Base-by-base conservation (phyloP, 768 basidiomycete species). In the Psilocybe cyanescens region DNA sequence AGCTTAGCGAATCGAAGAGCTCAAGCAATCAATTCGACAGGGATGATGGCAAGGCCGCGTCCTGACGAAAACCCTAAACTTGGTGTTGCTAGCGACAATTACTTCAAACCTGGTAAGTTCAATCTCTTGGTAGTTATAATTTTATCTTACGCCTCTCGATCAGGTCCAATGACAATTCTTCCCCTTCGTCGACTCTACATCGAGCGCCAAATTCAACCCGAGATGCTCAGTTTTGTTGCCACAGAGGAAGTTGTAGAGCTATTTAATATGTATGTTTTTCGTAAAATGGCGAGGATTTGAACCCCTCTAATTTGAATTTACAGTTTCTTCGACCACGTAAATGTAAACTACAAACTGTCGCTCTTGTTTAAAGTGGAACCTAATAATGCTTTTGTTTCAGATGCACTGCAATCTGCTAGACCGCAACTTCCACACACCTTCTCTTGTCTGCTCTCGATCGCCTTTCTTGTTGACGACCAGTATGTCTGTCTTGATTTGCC, bases 391-490 rank as follows among this genome's bases (percentile, higher is more conserved):
- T 59, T 41, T 54, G 24, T 46, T 47, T 63, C 66, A 94, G 91
- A 85, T 86, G 76, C 93, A 94, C 65, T 87, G 88, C 58, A 89
- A 89, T 57, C 77, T 98, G 51, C 77, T 99, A 52, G 94, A 97
- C 67, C 83, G 85, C 45, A 86, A 91, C 52, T 95, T 97, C 74
- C 97, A 99, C 74, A 97, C 97, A 0, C 95, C 97, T 1, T 87
- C 94, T 3, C 84, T 97, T 39, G 93, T 98, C 14, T 96, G 96
- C 70, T 94, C 93, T 29, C 88, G 97, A 24, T 95, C 93, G 39
- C 97, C 97, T 0, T 98, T 99, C 77, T 76, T 99, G 50, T 83
- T 99, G 58, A 99, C 97, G 16, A 94, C 95, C 17, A 92, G 92
- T 92, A 68, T 61, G 89, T 84, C 6, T 17, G 30, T 47, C 54